Base-by-base conservation (phyloP, 371 early-diverging fungal genomes). In the Lichtheimia hyalospora region DNA sequence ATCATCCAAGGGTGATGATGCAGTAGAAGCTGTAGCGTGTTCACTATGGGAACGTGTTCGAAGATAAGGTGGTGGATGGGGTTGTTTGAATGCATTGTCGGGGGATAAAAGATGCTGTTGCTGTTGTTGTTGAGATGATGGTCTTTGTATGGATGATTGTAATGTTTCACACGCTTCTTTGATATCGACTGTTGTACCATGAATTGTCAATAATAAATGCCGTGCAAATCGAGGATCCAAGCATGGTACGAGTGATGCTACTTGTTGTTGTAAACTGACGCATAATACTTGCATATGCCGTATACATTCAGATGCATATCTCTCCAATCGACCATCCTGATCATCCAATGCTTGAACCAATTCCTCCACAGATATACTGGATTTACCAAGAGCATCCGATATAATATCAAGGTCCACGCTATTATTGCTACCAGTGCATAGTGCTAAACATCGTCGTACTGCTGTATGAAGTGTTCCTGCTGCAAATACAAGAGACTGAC, bases 141-240 rank as follows among this genome's bases (percentile, higher is more conserved):
- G 63, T 40, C 5, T n/a, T 27, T 52, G 63, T 39, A 5, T n/a
- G 64, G 54, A 5, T 21, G 18, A 46, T n/a, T n/a, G 52, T 15
- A 20, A 85, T 13, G 67, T 68, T 23, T 79, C 73, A 73, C 81
- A 84, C 14, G 80, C 77, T 6, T 77, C 68, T 42, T 83, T 75
- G 16, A 82, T 75, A 67, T 85, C 84, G 0, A 81, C 66, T 0
- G 81, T 67, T 0, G 83, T 81, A 27, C 79, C 77, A 54, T 85
- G 79, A 1, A 85, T 61, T 40, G 67, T 58, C 27, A 74, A 55
- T 3, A 85, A 57, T 14, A 85, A 49, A 44, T 81, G 75, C 34
- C 85, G 67, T 48, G 74, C 68, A 25, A 70, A 60, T 25, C 79
- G 77, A 0, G 71, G 61, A 48, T 85, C 85, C 8, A 76, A 48